Base-by-base conservation (phyloP, 2,329 filamentous ascomycete species). In the Graphilbum fragrans region DNA sequence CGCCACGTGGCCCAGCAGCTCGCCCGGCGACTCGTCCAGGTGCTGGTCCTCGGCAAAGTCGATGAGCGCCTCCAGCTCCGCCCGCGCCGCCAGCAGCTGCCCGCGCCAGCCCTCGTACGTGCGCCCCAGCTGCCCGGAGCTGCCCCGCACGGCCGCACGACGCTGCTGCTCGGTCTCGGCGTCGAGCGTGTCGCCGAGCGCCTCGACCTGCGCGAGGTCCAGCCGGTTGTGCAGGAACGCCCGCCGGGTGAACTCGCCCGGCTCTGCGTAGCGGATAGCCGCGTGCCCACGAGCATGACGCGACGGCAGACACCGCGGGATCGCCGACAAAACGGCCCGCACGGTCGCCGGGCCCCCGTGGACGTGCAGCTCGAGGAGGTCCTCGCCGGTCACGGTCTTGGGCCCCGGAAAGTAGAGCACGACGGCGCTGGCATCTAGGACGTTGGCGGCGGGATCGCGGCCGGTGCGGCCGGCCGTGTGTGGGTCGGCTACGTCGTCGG, bases 11-110 rank as follows among this genome's bases (percentile, higher is more conserved):
- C 55, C 58, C 35, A 93, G 70, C 19, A 96, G 67, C 42, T 83
- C 73, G 0, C 70, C 63, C 1, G 86, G 83, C 3, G 85, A 81
- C 59, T 94, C 87, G 51, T 96, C 88, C 54, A 98, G 94, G 63
- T 96, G 85, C 61, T 98, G 90, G 54, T 96, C 92, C 58, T 98
- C 92, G 1, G 86, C 83, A 57, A 98, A 98, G 60, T 98, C 92
- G 47, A 98, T 96, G 50, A 98, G 64, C 0, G 92, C 92, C 61
- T 98, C 92, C 32, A 98, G 70, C 62, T 96, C 88, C 10, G 86
- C 92, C 2, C 92, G 77, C 10, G 88, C 88, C 47, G 82, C 71
- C 7, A 96, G 66, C 17, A 98, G 63, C 49, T 78, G 69, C 48
- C 74, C 66, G 21, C 90, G 77, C 92, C 92, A 98, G 10, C 54